Evolutionary conservation across 257 asterid species (phyloP).

Genomic region (Solanum phureja): DNA sequence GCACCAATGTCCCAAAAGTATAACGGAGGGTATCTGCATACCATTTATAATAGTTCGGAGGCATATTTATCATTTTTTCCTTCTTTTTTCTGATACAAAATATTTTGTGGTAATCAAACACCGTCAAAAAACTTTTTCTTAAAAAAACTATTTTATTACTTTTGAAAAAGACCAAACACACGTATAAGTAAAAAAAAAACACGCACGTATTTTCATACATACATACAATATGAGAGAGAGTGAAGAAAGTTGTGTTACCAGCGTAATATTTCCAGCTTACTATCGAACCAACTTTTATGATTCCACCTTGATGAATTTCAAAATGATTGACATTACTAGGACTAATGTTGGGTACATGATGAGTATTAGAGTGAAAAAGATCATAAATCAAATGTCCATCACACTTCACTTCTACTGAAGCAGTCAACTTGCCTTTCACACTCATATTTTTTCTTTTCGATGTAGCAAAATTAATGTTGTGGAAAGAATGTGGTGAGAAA

Average conservation of each 20-base stretch:
- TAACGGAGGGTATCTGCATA: no score
- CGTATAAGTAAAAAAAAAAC: not conserved
- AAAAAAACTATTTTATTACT: no score
- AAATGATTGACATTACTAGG: not conserved
- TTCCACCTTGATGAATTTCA: not conserved
- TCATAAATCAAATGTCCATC: not conserved
- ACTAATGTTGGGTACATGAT: not conserved
- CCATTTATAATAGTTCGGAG: no score
- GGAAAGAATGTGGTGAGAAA: not conserved
- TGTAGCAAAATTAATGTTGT: not conserved
- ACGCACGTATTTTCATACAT: not conserved
- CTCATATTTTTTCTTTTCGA: not conserved
- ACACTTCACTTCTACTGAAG: not conserved
- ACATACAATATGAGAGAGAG: not conserved
- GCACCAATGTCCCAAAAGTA: no score
- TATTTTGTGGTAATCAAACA: no score
- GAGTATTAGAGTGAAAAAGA: not conserved
- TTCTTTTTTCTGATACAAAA: no score
- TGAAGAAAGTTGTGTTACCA: not conserved
- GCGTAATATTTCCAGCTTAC: not conserved
- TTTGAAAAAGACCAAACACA: not conserved
- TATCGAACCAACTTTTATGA: not conserved
- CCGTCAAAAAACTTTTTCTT: no score
- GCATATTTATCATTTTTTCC: no score
- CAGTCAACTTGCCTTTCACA: not conserved